Conservation (phyloP, 192 early-diverging fungal genomes). For the Coemansia sp. region DNA sequence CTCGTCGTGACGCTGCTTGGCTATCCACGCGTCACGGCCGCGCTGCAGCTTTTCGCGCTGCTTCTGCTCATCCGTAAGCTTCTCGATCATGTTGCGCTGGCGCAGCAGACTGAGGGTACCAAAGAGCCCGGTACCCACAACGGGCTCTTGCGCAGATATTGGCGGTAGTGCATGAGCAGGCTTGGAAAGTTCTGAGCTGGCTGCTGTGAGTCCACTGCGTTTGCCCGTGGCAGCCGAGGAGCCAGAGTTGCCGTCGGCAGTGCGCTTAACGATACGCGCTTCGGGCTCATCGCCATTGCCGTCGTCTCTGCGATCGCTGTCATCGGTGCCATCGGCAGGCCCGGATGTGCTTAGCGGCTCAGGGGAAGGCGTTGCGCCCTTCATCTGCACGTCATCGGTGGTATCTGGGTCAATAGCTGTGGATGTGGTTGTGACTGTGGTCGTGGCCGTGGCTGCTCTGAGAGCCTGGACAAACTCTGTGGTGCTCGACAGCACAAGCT, state of each 20-base stretch:
- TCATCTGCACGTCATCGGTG: not conserved
- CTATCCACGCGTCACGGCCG: conserved; percentile 60
- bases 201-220: not conserved
- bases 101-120: conserved; percentile 77
- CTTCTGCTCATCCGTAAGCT: conserved; percentile 63
- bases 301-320: no score
- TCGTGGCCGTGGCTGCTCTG: conserved; percentile 4
- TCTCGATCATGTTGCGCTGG: conserved; percentile 71
- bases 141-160: conserved; percentile 56
- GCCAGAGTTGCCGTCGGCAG: not conserved
- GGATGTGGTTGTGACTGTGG: not conserved
- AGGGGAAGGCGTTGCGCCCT: not conserved
- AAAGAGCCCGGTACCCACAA: conserved; percentile 73
- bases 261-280: conserved; percentile 8
- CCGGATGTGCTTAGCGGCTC: no score
- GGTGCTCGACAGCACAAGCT: conserved; percentile 78
- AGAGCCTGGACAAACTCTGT: conserved; percentile 83
- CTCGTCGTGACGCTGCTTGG: conserved; percentile 64
- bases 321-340: not conserved
- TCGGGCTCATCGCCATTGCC: conserved; percentile 10
- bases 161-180: not conserved
- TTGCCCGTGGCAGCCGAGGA: not conserved
- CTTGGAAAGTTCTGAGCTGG: not conserved
- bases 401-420: not conserved
- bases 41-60: conserved; percentile 56